Evolutionary conservation across 2,329 filamentous ascomycete genomes (phyloP).

Genomic region (Trichoderma afroharzianum): DNA sequence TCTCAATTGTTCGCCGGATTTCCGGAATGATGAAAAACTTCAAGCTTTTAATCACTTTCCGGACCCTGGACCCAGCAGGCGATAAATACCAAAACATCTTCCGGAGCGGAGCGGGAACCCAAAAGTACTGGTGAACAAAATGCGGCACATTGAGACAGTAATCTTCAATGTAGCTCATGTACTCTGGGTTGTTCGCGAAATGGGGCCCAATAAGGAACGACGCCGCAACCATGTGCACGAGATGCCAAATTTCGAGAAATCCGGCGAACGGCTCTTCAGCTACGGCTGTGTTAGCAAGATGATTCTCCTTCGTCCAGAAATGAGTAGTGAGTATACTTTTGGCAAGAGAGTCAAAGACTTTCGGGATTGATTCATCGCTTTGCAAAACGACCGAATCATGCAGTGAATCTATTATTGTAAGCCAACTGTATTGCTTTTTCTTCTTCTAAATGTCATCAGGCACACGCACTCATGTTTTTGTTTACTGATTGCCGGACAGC

Average conservation of each 20-base stretch:
- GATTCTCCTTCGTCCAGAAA: neutral
- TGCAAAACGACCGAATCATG: neutral
- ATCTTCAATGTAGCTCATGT: conserved; percentile 9
- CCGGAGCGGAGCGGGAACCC: neutral
- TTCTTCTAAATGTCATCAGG: neutral
- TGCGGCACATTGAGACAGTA: conserved; percentile 15
- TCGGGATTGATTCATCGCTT: neutral
- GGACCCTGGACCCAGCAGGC: neutral
- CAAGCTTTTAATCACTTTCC: neutral
- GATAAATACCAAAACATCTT: conserved; percentile 11
- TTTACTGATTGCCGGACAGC: conserved; percentile 15
- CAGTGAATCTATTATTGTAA: neutral
- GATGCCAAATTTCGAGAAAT: conserved; percentile 5
- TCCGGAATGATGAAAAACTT: conserved; percentile 11
- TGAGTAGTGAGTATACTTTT: neutral
- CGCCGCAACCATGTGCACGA: neutral
- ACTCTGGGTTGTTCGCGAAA: neutral
- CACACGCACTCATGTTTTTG: conserved; percentile 13
- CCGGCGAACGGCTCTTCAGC: neutral
- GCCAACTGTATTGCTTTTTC: neutral
- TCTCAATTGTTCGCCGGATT: neutral
- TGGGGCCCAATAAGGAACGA: conserved; percentile 5
- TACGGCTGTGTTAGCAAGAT: neutral
- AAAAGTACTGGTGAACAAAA: conserved; percentile 14
- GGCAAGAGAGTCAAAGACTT: neutral